Base-by-base conservation (phyloP, 305 asterid genomes). In the Vinca major region DNA sequence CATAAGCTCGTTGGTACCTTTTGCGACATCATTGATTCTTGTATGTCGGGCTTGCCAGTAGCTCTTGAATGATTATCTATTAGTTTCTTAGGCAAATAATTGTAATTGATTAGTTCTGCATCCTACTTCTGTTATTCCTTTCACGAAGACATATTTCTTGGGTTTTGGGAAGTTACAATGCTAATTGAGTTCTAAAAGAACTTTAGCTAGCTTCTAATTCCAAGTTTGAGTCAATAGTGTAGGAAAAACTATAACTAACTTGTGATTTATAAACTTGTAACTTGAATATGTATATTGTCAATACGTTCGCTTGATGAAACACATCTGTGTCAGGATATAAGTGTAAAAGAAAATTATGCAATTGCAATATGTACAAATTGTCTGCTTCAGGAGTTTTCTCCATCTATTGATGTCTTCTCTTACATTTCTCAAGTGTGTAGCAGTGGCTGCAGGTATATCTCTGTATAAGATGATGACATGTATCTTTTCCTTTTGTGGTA, bases 1-100 rank as follows among this genome's bases (percentile, higher is more conserved):
- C n/a, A 56, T 68, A 55, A 21, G 53, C 26, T 66, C 4, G 48
- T 5, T 66, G 14, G 50, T 51, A 56, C 49, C n/a, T 66, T 39
- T 21, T 26, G 33, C 1, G 70, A 47, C 41, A 19, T 53, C 61
- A 19, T 3, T 4, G 40, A 2, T 37, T 41, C 51, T 36, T 33
- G 63, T 19, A 4, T 36, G 37, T 4, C 5, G 45, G 44, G 43
- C 33, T 58, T 6, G 6, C 2, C 54, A 1, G 54, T 14, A 47
- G 51, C 19, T 50, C 54, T 50, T 50, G 1, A 6, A 33, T 13
- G 44, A 13, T 44, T 13, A 17, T 57, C 43, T 36, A 13, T 13
- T 58, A 33, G 40, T 26, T 56, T 56, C 33, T 33, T 11, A 12
- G 19, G 26, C 17, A 17, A 5, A 11, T 21, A 53, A 40, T 17